These are phyloP conservation scores for Cladosporium colombiae DNA, from an alignment of 2,329 filamentous ascomycete species.

Conservation along the genomic window DNA sequence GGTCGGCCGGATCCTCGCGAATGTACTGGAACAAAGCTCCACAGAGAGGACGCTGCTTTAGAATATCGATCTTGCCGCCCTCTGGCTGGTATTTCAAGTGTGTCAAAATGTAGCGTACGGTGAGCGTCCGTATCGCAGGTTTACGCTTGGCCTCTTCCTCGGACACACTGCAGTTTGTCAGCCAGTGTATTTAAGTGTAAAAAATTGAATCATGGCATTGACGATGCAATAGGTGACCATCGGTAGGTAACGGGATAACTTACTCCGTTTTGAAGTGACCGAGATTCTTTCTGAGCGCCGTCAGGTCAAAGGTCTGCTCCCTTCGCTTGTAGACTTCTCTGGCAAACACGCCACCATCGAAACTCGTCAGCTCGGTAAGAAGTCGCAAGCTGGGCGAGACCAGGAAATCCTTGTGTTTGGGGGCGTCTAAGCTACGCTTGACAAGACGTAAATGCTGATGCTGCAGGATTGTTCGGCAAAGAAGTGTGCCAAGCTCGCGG, in stretches of 20 bases:
- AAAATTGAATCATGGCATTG: neutral
- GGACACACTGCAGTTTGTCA: conserved; percentile 27
- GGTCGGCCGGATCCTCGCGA: conserved; percentile 71
- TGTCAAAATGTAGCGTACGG: conserved; percentile 76
- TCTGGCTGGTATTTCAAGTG: conserved; percentile 76
- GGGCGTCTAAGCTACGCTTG: conserved; percentile 73
- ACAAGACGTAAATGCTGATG: conserved; percentile 79
- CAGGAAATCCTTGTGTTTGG: conserved; percentile 81
- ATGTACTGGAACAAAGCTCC: conserved; percentile 74
- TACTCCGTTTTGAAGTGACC: conserved; percentile 62
- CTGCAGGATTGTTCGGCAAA: conserved; percentile 81
- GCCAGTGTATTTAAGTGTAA: neutral
- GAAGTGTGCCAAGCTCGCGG: conserved; percentile 69
- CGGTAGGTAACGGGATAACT: neutral
- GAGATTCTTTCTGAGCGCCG: conserved; percentile 78
- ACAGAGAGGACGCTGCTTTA: conserved; percentile 72
- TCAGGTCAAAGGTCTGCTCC: conserved; percentile 69
- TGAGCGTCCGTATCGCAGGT: conserved; percentile 80
- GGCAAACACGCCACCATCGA: conserved; percentile 82
- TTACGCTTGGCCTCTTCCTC: conserved; percentile 64
- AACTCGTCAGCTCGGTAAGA: conserved; percentile 78
- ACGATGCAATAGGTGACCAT: neutral
- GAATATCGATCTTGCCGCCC: conserved; percentile 76
- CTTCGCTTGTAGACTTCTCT: conserved; percentile 71
- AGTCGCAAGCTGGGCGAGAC: conserved; percentile 86